Percentiles rank a stretch among this genome's conserved stretches.
These are phyloP conservation scores for Diaporthe helianthi DNA, from an alignment of 2,329 filamentous ascomycete species.

Conservation along the genomic window DNA sequence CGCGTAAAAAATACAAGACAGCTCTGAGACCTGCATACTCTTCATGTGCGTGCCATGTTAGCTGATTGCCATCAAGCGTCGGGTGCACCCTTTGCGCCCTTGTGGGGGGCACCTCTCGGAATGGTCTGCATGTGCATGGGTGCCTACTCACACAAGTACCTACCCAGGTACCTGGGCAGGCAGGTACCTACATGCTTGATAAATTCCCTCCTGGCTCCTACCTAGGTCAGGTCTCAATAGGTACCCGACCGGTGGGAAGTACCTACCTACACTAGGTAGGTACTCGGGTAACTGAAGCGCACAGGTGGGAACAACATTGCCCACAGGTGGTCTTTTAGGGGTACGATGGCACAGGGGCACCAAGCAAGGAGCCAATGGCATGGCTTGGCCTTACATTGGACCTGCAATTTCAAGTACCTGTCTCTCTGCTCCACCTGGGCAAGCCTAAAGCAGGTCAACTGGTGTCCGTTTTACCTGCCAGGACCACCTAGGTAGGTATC, in stretches of 20 bases:
- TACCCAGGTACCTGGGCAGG: too few relatives aligned
- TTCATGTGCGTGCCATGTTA: not conserved
- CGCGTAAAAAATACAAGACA: conserved; percentile 1
- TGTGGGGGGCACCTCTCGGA: conserved; percentile 12
- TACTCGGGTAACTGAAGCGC: too few relatives aligned
- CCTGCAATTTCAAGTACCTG: conserved; percentile 28
- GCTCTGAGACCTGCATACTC: conserved; percentile 9
- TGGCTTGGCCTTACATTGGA: conserved; percentile 19
- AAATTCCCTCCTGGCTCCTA: conserved; percentile 16
- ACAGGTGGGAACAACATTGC: conserved; percentile 19
- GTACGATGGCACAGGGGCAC: conserved; percentile 14
- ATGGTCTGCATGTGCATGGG: not conserved
- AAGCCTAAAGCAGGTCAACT: conserved; percentile 17
- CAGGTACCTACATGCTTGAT: conserved; percentile 13
- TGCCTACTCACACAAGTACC: too few relatives aligned
- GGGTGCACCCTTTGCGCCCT: conserved; percentile 9
- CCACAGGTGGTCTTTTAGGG: conserved; percentile 20
- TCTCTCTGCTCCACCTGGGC: conserved; percentile 7
- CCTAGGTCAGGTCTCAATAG: conserved; percentile 8
- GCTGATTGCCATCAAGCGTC: conserved; percentile 8
- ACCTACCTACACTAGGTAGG: too few relatives aligned
- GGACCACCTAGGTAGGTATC: conserved; percentile 11
- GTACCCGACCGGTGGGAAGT: conserved; percentile 15
- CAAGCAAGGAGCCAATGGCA: conserved; percentile 15
- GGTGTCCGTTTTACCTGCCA: conserved; percentile 19